phyloP scores from a whole-genome alignment of 2,329 filamentous ascomycete genomes.

The Colletotrichum chlorophyti region DNA sequence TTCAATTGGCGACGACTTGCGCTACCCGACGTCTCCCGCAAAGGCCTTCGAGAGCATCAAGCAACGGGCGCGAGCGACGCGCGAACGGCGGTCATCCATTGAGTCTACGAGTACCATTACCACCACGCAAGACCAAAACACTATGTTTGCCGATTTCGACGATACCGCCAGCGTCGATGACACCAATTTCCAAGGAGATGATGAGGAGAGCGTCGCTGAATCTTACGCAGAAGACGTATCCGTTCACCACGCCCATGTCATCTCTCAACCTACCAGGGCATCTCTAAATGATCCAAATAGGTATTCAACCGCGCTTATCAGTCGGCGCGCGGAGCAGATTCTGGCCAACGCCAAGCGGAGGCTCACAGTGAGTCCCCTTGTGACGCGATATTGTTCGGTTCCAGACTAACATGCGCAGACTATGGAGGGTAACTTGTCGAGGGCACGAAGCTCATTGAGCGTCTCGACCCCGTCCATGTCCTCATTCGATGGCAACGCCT shows the following conservation, averaged over 20 bases:
- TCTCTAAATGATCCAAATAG: slow-evolving; percentile 50
- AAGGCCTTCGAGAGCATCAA: slow-evolving; percentile 51
- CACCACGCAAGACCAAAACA: slow-evolving; percentile 55
- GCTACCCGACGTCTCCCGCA: slow-evolving; percentile 47
- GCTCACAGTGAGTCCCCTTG: slow-evolving; percentile 70
- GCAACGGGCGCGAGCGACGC: slow-evolving; percentile 49
- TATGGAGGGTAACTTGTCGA: slow-evolving; percentile 90
- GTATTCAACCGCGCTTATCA: slow-evolving; percentile 77
- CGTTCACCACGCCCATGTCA: slow-evolving; percentile 36
- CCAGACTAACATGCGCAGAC: slow-evolving; percentile 60
- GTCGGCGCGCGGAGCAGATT: slow-evolving; percentile 86
- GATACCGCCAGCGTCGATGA: slow-evolving; percentile 68
- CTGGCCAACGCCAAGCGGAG: slow-evolving; percentile 90
- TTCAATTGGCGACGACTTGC: slow-evolving; percentile 36
- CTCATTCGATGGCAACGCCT: slow-evolving; percentile 52
- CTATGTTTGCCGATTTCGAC: slow-evolving; percentile 67
- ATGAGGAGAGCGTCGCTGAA: slow-evolving; percentile 70
- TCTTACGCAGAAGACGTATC: slow-evolving; percentile 58
- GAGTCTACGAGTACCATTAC: slow-evolving; percentile 69
- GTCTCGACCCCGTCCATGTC: slow-evolving; percentile 44
- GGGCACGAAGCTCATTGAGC: slow-evolving; percentile 74
- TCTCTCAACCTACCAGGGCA: slow-evolving; percentile 35
- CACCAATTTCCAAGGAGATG: slow-evolving; percentile 71
- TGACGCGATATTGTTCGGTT: not conserved
- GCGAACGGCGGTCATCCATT: slow-evolving; percentile 60